Evolutionary conservation across 2,329 filamentous ascomycete genomes (phyloP), one percentile per base, ranked within the genome.

Genomic region (Cladophialophora immunda): DNA sequence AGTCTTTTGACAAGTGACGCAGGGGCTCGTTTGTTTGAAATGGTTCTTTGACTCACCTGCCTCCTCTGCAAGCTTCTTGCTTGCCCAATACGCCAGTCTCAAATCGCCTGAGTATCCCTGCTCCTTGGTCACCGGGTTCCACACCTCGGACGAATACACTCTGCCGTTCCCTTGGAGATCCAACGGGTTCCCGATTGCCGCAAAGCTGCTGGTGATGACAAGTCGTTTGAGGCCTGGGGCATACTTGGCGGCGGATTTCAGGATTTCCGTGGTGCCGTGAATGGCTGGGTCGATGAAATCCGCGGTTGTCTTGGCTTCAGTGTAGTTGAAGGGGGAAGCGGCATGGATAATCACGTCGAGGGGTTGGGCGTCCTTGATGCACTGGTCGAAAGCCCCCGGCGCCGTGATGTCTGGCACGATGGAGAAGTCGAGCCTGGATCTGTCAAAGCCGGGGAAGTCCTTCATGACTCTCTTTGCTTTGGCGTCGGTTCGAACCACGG

Each of bases 321-420:
- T 90, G 75, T 89, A 86, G 73, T 91, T 89, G 80, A 92, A 94
- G 0, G 92, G 91, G 0, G 86, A 89, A 1, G 91, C 90, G 4
- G 90, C 92, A 76, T 93, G 90, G 59, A 93, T 84, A 56, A 94
- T 90, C 54, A 86, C 89, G 73, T 92, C 89, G 68, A 94, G 91
- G 0, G 88, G 86, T 0, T 86, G 87, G 59, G 86, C 81, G 17
- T 86, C 87, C 69, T 86, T 81, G 57, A 89, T 83, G 17, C 77
- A 78, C 1, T 74, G 66, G 61, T 79, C 75, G 68, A 83, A 82
- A 17, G 78, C 77, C 34, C 73, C 65, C 1, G 71, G 60, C 7
- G 27, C 61, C 7, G 69, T 69, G 45, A 78, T 73, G 61, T 79
- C 76, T 0, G 53, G 60, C 0, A 79, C 74, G 53, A 78, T 72